phyloP scores from a whole-genome alignment of 2,329 filamentous ascomycete species.

The Cercospora beticola region DNA sequence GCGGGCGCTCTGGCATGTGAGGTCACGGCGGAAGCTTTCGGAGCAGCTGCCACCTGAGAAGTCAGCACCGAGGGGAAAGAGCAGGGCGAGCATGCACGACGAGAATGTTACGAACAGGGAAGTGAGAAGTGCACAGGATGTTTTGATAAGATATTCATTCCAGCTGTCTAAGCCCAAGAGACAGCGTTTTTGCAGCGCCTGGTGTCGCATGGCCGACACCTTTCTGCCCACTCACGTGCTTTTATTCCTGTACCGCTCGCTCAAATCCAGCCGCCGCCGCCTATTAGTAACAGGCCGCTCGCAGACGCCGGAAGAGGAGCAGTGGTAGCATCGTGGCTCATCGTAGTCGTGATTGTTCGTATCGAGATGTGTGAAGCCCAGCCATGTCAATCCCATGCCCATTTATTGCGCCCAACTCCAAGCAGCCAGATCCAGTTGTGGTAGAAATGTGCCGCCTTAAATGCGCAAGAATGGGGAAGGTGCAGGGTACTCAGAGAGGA shows the following conservation, averaged over 20 bases:
- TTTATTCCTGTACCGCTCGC: not conserved
- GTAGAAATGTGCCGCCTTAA: constrained; percentile 16
- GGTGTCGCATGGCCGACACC: not conserved
- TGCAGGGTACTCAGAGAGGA: not conserved
- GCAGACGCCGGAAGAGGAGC: constrained; percentile 11
- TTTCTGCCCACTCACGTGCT: not conserved
- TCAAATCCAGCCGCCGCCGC: constrained; percentile 2
- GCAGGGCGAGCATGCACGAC: constrained; percentile 1
- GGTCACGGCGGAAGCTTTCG: not conserved
- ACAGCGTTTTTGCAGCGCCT: not conserved
- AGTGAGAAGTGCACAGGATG: not conserved
- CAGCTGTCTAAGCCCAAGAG: not conserved
- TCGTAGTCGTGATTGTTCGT: constrained; percentile 3
- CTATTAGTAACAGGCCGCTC: not conserved
- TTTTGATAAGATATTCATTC: not conserved
- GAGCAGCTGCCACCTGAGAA: not conserved
- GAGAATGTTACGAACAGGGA: not conserved
- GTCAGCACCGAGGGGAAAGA: not conserved
- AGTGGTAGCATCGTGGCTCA: not conserved
- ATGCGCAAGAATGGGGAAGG: constrained; percentile 3
- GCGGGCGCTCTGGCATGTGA: not conserved
- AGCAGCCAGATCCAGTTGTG: constrained; percentile 17
- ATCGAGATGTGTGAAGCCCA: not conserved
- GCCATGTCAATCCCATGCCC: not conserved
- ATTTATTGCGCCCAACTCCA: constrained; percentile 16